Evolutionary conservation across 1,284 basidiomycete species (phyloP).

Genomic region (Mrakiaceae sp.): DNA sequence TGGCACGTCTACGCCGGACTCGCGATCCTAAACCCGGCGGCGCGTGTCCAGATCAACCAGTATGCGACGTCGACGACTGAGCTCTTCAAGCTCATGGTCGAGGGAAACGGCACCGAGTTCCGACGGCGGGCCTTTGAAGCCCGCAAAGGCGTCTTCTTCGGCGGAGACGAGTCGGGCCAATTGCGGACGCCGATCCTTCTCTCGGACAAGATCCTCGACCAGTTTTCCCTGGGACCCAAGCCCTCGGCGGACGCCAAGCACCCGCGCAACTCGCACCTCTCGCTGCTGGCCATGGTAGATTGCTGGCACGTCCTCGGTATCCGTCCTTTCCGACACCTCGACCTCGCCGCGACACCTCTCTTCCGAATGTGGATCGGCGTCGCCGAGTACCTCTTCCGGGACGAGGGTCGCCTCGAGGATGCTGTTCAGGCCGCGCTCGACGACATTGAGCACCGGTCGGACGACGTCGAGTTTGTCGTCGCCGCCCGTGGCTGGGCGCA

Average conservation of each 20-base stretch:
- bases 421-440: slow-evolving; percentile 67
- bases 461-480: slow-evolving; percentile 90
- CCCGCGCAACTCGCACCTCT: slow-evolving; percentile 71
- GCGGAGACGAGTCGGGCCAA: slow-evolving; percentile 18
- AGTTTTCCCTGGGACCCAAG: slow-evolving; percentile 65
- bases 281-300: slow-evolving; percentile 96
- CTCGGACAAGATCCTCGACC: slow-evolving; percentile 74
- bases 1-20: slow-evolving; percentile 99
- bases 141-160: slow-evolving; percentile 55
- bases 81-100: slow-evolving; percentile 92
- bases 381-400: slow-evolving; percentile 85
- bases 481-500: slow-evolving; percentile 96
- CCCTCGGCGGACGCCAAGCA: slow-evolving; percentile 19
- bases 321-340: slow-evolving; percentile 81
- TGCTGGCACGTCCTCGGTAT: slow-evolving; percentile 86
- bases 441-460: slow-evolving; percentile 68
- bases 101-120: slow-evolving; percentile 56
- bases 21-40: slow-evolving; percentile 91
- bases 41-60: slow-evolving; percentile 77
- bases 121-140: slow-evolving; percentile 63
- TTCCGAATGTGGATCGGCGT: slow-evolving; percentile 97
- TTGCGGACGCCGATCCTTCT: slow-evolving; percentile 46
- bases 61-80: slow-evolving; percentile 76
- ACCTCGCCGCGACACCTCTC: slow-evolving; percentile 88
- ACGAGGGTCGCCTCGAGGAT: slow-evolving; percentile 47